Evolutionary conservation across 495 filamentous ascomycete genomes (phyloP).

Genomic region (Neohortaea acidophila): DNA sequence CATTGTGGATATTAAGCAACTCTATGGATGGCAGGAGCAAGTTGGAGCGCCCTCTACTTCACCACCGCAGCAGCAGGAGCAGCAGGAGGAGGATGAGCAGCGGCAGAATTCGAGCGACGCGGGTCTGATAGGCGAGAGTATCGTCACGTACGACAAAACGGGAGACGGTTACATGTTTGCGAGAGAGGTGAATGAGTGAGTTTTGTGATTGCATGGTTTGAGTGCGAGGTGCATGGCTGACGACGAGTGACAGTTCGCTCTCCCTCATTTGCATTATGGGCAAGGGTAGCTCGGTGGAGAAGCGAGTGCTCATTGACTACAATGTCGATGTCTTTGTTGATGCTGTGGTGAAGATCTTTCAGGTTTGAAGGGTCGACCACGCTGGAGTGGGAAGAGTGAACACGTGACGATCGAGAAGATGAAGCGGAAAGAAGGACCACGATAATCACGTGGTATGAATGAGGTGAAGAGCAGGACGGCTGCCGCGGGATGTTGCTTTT

Average conservation of each 20-base stretch:
- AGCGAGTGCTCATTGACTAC: slow-evolving; percentile 32
- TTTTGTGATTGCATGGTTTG: background rate
- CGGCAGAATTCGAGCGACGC: slow-evolving; percentile 39
- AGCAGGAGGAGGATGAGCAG: slow-evolving; percentile 29
- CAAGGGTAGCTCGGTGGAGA: slow-evolving; percentile 28
- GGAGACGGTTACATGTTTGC: slow-evolving; percentile 67
- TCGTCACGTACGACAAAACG: slow-evolving; percentile 55
- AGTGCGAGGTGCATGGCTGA: background rate
- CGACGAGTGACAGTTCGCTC: slow-evolving; percentile 20
- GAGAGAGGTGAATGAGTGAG: slow-evolving; percentile 79
- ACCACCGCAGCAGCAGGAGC: too few relatives aligned
- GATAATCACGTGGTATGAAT: too few relatives aligned
- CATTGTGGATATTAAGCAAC: slow-evolving; percentile 86
- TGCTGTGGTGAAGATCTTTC: slow-evolving; percentile 29
- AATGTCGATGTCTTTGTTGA: slow-evolving; percentile 31
- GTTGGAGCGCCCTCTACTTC: too few relatives aligned
- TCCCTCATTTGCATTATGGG: slow-evolving; percentile 33
- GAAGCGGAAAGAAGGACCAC: too few relatives aligned
- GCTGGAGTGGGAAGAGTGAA: too few relatives aligned
- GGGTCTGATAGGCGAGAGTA: slow-evolving; percentile 49
- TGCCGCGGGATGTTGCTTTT: too few relatives aligned
- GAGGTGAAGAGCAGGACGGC: too few relatives aligned
- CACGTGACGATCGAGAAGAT: too few relatives aligned
- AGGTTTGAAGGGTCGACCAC: slow-evolving; percentile 10
- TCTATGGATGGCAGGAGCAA: slow-evolving; percentile 65